phyloP scores from a whole-genome alignment of 164 flowering plant genomes.

The Buxus sempervirens region DNA sequence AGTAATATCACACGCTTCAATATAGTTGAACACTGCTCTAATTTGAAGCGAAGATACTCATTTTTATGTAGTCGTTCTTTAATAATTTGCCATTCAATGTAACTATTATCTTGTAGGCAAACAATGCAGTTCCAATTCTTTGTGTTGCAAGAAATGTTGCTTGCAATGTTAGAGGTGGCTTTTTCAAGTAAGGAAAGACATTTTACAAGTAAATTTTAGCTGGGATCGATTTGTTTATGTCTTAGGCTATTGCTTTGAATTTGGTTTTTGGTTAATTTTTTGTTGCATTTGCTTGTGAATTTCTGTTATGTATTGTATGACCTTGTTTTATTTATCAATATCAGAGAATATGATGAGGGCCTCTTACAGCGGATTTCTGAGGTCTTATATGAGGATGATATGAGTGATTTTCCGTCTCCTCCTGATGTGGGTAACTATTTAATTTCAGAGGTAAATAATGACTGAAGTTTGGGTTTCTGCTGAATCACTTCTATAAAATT shows the following conservation, averaged over 20 bases:
- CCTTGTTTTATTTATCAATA: constrained; percentile 13
- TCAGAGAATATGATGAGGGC: constrained; percentile 90
- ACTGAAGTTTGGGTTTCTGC: not conserved
- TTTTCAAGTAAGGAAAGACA: constrained; percentile 79
- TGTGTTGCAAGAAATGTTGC: constrained; percentile 99
- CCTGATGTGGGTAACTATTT: constrained; percentile 96
- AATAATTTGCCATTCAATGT: not conserved
- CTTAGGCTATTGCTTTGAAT: not conserved
- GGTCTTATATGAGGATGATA: constrained; percentile 73
- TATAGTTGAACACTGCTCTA: not conserved
- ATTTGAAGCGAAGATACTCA: not conserved
- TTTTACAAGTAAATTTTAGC: not conserved
- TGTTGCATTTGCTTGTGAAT: not conserved
- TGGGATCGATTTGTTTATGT: not conserved
- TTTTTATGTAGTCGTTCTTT: not conserved
- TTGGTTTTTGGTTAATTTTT: not conserved
- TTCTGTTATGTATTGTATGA: not conserved
- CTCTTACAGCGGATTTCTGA: constrained; percentile 70
- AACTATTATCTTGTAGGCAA: constrained; percentile 50
- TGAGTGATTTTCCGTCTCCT: constrained; percentile 53
- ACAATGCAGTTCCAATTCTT: constrained; percentile 69
- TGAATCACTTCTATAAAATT: too few species aligned
- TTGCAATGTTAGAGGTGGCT: constrained; percentile 97
- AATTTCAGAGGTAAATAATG: constrained; percentile 69
- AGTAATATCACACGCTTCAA: constrained; percentile 35